Conservation (phyloP, 139 green algal species). For the Chlamydomonas applanata region DNA sequence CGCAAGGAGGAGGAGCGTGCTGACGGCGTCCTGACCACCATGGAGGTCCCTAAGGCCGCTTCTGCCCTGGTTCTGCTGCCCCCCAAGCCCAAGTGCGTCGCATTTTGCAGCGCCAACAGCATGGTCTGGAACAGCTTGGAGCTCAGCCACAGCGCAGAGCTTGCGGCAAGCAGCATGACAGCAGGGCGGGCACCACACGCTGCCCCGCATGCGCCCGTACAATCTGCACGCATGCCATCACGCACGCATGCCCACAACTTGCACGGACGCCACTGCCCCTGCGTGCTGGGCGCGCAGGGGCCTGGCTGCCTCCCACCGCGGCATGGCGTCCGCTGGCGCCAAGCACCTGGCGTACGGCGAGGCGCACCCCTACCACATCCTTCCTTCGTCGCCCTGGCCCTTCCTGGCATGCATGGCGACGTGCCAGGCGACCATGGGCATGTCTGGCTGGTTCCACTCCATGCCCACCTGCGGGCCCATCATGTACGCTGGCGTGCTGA, state of each 20-base stretch:
- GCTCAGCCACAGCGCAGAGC: too few relatives aligned
- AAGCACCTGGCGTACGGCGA: slow-evolving; percentile 7
- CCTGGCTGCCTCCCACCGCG: slow-evolving; percentile 8
- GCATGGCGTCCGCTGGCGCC: slow-evolving; percentile 23
- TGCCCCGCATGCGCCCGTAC: background rate
- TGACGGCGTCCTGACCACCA: background rate
- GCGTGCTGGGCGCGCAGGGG: background rate
- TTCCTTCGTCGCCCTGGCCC: slow-evolving; percentile 39
- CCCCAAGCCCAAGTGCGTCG: slow-evolving; percentile 22
- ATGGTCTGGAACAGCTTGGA: background rate
- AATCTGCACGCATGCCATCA: background rate
- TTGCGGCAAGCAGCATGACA: too few relatives aligned
- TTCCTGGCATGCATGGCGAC: slow-evolving; percentile 24
- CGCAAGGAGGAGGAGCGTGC: slow-evolving; percentile 40
- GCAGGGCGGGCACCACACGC: too few relatives aligned
- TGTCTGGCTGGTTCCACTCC: slow-evolving; percentile 38
- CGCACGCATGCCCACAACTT: background rate
- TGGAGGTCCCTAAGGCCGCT: slow-evolving; percentile 25
- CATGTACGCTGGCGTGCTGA: slow-evolving; percentile 29
- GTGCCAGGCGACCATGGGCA: slow-evolving; percentile 15
- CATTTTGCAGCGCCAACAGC: background rate
- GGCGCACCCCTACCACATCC: slow-evolving; percentile 43
- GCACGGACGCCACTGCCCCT: too few relatives aligned
- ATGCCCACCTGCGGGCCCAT: slow-evolving; percentile 23
- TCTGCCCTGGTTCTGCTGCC: slow-evolving; percentile 29